Conservation (phyloP, 2,329 filamentous ascomycete genomes). For the Sclerotinia trifoliorum region DNA sequence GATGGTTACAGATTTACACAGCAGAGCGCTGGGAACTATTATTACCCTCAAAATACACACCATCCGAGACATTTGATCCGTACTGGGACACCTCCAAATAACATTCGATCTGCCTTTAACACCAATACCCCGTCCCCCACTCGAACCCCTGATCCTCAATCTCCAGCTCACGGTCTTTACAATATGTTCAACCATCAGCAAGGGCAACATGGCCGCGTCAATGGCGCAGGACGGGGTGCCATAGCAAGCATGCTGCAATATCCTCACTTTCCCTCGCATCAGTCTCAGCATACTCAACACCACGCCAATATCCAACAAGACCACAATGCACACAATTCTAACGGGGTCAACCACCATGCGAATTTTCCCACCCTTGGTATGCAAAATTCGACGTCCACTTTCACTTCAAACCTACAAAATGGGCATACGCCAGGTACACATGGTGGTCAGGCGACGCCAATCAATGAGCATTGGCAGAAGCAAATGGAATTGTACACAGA, state of each 20-base stretch:
- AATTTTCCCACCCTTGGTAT: constrained; percentile 63
- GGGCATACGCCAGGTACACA: constrained; percentile 52
- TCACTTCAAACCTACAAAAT: constrained; percentile 57
- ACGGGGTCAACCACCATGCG: constrained; percentile 58
- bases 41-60: constrained; percentile 50
- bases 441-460: constrained; percentile 51
- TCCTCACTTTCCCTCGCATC: constrained; percentile 54
- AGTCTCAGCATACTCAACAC: constrained; percentile 61
- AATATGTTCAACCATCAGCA: constrained; percentile 72
- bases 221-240: constrained; percentile 62
- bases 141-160: constrained; percentile 52
- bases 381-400: constrained; percentile 59
- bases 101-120: constrained; percentile 42
- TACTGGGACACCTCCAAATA: constrained; percentile 46
- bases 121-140: constrained; percentile 55
- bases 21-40: constrained; percentile 58
- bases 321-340: constrained; percentile 53
- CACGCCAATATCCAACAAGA: constrained; percentile 60
- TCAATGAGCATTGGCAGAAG: constrained; percentile 78
- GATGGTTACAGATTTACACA: constrained; percentile 65
- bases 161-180: constrained; percentile 39
- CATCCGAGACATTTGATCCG: constrained; percentile 48
- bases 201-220: constrained; percentile 73
- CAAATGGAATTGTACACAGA: constrained; percentile 80
- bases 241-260: constrained; percentile 69